These are phyloP conservation scores for Tirmania nivea DNA, from an alignment of 495 filamentous ascomycete genomes.

Conservation along the genomic window DNA sequence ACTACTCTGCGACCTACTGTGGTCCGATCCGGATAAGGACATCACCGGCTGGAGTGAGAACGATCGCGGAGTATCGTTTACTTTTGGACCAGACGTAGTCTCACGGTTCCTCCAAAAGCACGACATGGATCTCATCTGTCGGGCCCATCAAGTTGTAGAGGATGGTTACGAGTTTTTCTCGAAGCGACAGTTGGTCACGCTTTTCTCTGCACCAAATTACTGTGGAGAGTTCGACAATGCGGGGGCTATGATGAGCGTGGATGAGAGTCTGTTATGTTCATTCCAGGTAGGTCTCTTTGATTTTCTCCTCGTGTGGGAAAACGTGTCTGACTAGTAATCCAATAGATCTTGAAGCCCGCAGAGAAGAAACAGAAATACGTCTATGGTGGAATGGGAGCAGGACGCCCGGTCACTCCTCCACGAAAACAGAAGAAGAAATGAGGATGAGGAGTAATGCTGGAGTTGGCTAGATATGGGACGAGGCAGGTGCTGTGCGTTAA, in stretches of 20 bases:
- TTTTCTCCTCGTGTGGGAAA: not conserved
- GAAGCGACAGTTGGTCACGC: slow-evolving; percentile 87
- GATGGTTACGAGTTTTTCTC: slow-evolving; percentile 99
- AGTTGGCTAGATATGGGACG: not conserved
- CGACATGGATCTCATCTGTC: slow-evolving; percentile 98
- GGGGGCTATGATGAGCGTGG: slow-evolving; percentile 99
- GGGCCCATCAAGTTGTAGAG: slow-evolving; percentile 96
- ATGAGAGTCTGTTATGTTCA: slow-evolving; percentile 92
- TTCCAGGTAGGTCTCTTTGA: slow-evolving; percentile 59
- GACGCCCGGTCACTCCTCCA: slow-evolving; percentile 72
- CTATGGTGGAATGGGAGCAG: slow-evolving; percentile 67
- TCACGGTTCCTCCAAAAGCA: slow-evolving; percentile 98
- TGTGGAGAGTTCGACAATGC: slow-evolving; percentile 99
- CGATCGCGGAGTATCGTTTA: slow-evolving; percentile 95
- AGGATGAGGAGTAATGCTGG: not conserved
- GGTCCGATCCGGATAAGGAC: slow-evolving; percentile 98
- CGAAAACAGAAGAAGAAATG: slow-evolving; percentile 74
- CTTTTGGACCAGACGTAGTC: slow-evolving; percentile 96
- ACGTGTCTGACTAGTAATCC: not conserved
- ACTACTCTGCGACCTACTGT: slow-evolving; percentile 87
- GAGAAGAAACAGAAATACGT: slow-evolving; percentile 99
- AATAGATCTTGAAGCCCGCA: slow-evolving; percentile 91
- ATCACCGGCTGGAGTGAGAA: slow-evolving; percentile 99
- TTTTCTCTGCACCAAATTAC: slow-evolving; percentile 98
- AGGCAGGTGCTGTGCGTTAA: not conserved